These are phyloP conservation scores for Penicillium cosmopolitanum DNA, from an alignment of 495 filamentous ascomycete species.

Conservation along the genomic window DNA sequence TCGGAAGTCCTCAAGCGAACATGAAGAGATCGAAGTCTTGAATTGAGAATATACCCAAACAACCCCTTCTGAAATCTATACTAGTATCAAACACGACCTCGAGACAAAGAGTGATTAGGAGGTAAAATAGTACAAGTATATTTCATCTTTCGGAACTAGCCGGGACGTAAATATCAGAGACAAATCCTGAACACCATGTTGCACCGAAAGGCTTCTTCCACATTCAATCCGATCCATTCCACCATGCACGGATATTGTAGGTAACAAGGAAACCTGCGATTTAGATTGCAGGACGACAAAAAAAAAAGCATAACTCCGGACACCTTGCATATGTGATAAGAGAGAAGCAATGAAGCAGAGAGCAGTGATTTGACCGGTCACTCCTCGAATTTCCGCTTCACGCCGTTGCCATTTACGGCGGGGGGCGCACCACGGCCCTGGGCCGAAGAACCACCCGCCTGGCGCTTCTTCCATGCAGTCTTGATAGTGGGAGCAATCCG, in stretches of 20 bases:
- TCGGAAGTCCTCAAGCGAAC: no score
- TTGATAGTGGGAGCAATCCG: slow-evolving; percentile 66
- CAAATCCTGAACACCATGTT: background rate
- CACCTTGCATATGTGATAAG: slow-evolving; percentile 28
- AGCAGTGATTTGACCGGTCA: slow-evolving; percentile 25
- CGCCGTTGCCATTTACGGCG: slow-evolving; percentile 40
- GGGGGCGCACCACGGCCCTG: slow-evolving; percentile 27
- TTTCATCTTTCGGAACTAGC: background rate
- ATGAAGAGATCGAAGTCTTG: no score
- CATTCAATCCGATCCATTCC: background rate
- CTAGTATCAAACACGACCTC: no score
- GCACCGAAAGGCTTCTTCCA: background rate
- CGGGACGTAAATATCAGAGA: no score
- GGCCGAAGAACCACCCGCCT: slow-evolving; percentile 31
- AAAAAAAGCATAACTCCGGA: slow-evolving; percentile 19
- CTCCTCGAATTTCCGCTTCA: slow-evolving; percentile 55
- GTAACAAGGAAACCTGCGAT: background rate
- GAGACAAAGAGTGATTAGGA: background rate
- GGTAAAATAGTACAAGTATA: background rate
- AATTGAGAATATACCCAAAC: no score
- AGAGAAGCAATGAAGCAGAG: slow-evolving; percentile 3
- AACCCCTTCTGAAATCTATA: no score
- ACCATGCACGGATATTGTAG: slow-evolving; percentile 3
- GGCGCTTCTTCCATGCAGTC: slow-evolving; percentile 70
- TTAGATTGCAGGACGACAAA: background rate